A percentile compares a stretch with the other conserved stretches of the same genome.
Evolutionary conservation across 805 yeast species (phyloP).

Genomic region (Teunomyces aglyptinius): DNA sequence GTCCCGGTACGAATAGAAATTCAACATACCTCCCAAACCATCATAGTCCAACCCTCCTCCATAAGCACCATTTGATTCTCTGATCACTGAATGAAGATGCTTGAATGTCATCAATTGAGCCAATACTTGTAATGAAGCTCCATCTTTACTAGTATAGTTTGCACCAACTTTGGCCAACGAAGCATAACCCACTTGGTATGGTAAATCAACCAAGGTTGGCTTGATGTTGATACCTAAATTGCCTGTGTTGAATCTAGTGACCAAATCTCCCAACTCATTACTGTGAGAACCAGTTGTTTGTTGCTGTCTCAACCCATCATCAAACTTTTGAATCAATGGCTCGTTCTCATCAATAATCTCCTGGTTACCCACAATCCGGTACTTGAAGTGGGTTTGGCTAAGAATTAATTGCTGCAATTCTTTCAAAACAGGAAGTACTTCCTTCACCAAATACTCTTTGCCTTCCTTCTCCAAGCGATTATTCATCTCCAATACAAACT

Average conservation of each 20-base stretch:
- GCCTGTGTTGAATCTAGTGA: slow-evolving; percentile 14
- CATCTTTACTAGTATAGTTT: slow-evolving; percentile 65
- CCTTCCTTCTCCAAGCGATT: slow-evolving; percentile 43
- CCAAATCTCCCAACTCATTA: slow-evolving; percentile 11
- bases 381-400: slow-evolving; percentile 37
- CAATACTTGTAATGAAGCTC: slow-evolving; percentile 81
- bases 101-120: slow-evolving; percentile 80
- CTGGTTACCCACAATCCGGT: slow-evolving; percentile 60
- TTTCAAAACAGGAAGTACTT: slow-evolving; percentile 63
- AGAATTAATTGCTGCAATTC: slow-evolving; percentile 48
- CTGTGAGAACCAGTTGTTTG: not conserved
- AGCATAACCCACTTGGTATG: slow-evolving; percentile 86
- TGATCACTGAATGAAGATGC: slow-evolving; percentile 79
- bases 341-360: slow-evolving; percentile 37
- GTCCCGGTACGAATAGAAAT: slow-evolving; percentile 89
- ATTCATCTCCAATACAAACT: slow-evolving; percentile 62
- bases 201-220: slow-evolving; percentile 60
- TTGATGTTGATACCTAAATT: slow-evolving; percentile 12
- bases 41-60: slow-evolving; percentile 92
- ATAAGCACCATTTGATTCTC: slow-evolving; percentile 97
- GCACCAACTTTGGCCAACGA: slow-evolving; percentile 68
- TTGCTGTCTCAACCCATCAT: slow-evolving; percentile 2
- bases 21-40: slow-evolving; percentile 75
- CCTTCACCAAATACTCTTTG: slow-evolving; percentile 33
- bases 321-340: slow-evolving; percentile 31